These are phyloP conservation scores for Colletotrichum orchidophilum DNA, from an alignment of 2,329 filamentous ascomycete species.

Conservation along the genomic window DNA sequence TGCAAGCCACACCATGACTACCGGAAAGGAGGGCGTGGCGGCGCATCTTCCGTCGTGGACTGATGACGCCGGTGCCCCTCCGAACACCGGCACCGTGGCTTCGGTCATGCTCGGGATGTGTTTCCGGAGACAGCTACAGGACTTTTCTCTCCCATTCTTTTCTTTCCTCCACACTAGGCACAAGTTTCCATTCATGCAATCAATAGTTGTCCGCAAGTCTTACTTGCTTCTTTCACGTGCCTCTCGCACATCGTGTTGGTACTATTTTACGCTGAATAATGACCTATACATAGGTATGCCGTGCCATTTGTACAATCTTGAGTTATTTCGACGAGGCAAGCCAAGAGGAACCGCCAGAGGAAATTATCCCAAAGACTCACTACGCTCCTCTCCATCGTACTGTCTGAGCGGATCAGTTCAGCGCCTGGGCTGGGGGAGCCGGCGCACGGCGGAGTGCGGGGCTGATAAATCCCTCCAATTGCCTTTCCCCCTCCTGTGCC, in stretches of 20 bases:
- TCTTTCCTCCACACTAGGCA: background rate
- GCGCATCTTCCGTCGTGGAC: background rate
- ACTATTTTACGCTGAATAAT: constrained; percentile 1
- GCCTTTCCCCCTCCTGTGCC: constrained; percentile 39
- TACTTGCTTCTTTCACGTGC: background rate
- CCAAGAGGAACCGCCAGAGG: background rate
- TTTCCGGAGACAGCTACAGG: background rate
- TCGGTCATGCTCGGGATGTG: constrained; percentile 13
- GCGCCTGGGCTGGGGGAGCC: constrained; percentile 17
- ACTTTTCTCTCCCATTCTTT: background rate
- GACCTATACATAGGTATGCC: background rate
- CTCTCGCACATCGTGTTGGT: too few relatives aligned
- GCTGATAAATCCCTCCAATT: constrained; percentile 37
- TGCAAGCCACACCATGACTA: background rate
- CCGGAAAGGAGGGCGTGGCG: background rate
- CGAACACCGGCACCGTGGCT: constrained; percentile 8
- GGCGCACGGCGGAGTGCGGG: constrained; percentile 30
- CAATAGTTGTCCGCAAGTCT: background rate
- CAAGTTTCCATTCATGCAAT: background rate
- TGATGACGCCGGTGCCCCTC: background rate
- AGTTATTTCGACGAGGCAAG: background rate
- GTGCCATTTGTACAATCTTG: background rate
- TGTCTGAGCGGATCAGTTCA: background rate
- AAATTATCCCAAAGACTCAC: background rate
- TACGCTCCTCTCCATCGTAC: background rate